Evolutionary conservation across 2,329 filamentous ascomycete genomes (phyloP).

Genomic region (Sporothrix pallida): DNA sequence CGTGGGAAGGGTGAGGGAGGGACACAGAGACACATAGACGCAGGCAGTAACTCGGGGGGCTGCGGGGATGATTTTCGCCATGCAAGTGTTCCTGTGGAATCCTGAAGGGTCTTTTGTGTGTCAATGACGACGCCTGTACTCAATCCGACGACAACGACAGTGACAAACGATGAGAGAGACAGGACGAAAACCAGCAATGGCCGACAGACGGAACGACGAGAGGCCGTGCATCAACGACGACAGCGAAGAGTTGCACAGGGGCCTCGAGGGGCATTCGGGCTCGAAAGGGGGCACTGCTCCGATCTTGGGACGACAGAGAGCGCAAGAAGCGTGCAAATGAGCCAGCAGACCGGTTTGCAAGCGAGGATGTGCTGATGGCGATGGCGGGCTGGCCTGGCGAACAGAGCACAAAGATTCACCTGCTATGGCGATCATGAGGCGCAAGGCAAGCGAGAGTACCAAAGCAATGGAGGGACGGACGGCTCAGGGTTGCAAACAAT

Average conservation of each 20-base stretch:
- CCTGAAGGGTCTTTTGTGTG: background rate
- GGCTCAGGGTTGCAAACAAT: constrained; percentile 3
- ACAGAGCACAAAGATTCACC: constrained; percentile 27
- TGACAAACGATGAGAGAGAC: background rate
- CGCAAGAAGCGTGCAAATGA: background rate
- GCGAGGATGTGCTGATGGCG: background rate
- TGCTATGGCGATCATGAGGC: constrained; percentile 35
- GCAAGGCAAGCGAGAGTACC: background rate
- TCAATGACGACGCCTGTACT: background rate
- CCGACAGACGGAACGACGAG: background rate
- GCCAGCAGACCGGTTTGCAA: background rate
- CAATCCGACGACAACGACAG: background rate
- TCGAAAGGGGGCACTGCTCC: background rate
- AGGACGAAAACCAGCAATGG: constrained; percentile 11
- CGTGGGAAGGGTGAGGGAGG: constrained; percentile 1
- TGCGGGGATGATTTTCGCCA: constrained; percentile 14
- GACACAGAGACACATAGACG: background rate
- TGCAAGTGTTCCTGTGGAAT: background rate
- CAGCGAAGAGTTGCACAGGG: constrained; percentile 31
- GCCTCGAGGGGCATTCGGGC: background rate
- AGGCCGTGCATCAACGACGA: constrained; percentile 12
- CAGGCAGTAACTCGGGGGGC: background rate
- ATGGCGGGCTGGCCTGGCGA: background rate
- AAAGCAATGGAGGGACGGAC: background rate
- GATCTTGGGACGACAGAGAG: constrained; percentile 28